Conservation (phyloP, 768 basidiomycete species). For the Coprinopsis strossmayeri region DNA sequence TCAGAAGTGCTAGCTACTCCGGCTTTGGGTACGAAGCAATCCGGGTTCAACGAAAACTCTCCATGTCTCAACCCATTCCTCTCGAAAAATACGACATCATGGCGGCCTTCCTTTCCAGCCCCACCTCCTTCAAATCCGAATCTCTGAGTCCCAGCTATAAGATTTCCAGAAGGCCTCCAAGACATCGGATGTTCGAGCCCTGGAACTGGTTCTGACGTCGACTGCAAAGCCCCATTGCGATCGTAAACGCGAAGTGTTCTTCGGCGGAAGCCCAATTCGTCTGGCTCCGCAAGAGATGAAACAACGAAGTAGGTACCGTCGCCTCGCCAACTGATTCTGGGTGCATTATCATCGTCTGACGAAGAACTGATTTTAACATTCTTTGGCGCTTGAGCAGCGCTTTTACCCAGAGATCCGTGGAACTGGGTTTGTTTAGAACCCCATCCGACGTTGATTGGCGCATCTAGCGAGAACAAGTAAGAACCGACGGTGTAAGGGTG, state of each 20-base stretch:
- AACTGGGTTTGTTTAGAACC: conserved; percentile 96
- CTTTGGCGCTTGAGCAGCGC: conserved; percentile 55
- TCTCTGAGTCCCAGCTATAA: conserved; percentile 77
- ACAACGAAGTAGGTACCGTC: conserved; percentile 88
- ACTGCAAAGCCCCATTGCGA: conserved; percentile 64
- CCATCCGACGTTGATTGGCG: conserved; percentile 96
- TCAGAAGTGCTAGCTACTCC: conserved; percentile 22
- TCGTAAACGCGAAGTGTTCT: conserved; percentile 71
- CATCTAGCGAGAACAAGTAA: too few species aligned
- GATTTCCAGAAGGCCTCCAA: conserved; percentile 87
- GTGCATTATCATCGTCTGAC: conserved; percentile 63
- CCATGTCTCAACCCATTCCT: conserved; percentile 90
- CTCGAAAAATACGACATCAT: conserved; percentile 93
- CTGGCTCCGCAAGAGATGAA: conserved; percentile 55
- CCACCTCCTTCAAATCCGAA: conserved; percentile 75
- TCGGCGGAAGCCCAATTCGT: conserved; percentile 23
- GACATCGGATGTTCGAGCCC: conserved; percentile 75
- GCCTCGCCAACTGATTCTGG: conserved; percentile 89
- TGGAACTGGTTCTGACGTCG: conserved; percentile 77
- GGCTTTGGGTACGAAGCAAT: conserved; percentile 29
- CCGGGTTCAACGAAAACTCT: conserved; percentile 62
- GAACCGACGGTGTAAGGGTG: too few species aligned
- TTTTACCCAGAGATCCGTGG: conserved; percentile 90
- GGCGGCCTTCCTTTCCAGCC: conserved; percentile 55
- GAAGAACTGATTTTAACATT: conserved; percentile 40